Evolutionary conservation across 345 rosid genomes (phyloP).

Genomic region (Leavenworthia alabamica): DNA sequence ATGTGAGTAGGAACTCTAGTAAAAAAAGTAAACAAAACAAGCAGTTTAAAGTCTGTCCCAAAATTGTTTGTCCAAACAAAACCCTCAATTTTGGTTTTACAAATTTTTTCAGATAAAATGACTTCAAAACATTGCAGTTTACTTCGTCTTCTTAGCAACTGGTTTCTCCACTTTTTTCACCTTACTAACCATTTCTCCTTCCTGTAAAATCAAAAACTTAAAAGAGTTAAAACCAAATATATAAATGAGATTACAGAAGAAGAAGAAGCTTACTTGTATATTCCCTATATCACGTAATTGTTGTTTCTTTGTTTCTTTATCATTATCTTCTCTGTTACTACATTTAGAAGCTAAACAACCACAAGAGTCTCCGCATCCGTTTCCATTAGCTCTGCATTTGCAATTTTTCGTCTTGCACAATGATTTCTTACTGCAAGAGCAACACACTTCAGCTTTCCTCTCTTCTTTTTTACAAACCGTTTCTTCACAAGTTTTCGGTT

Average conservation of each 20-base stretch:
- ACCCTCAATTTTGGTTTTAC: background rate
- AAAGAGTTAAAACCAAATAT: background rate
- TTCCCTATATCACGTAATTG: conserved; percentile 79
- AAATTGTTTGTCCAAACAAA: background rate
- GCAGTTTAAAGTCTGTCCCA: too few relatives aligned
- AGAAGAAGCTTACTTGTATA: conserved; percentile 37
- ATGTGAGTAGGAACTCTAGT: too few relatives aligned
- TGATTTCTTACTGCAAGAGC: conserved; percentile 73
- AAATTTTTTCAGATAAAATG: background rate
- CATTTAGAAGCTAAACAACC: conserved; percentile 62
- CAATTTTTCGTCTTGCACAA: conserved; percentile 76
- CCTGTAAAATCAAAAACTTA: conserved; percentile 13
- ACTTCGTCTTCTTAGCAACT: conserved; percentile 4
- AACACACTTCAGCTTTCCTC: conserved; percentile 41
- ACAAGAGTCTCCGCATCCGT: conserved; percentile 60
- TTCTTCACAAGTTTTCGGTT: conserved; percentile 38
- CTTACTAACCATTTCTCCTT: conserved; percentile 12
- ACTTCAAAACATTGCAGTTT: background rate
- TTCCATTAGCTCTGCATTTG: conserved; percentile 58
- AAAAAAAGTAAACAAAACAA: too few relatives aligned
- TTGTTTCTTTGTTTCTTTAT: conserved; percentile 40
- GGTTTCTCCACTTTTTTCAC: conserved; percentile 2
- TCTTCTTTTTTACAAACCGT: conserved; percentile 16
- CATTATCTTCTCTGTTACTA: conserved; percentile 46
- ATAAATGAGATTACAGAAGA: background rate